These are phyloP conservation scores for Neurospora tetrasperma DNA, from an alignment of 495 filamentous ascomycete genomes.

Conservation along the genomic window DNA sequence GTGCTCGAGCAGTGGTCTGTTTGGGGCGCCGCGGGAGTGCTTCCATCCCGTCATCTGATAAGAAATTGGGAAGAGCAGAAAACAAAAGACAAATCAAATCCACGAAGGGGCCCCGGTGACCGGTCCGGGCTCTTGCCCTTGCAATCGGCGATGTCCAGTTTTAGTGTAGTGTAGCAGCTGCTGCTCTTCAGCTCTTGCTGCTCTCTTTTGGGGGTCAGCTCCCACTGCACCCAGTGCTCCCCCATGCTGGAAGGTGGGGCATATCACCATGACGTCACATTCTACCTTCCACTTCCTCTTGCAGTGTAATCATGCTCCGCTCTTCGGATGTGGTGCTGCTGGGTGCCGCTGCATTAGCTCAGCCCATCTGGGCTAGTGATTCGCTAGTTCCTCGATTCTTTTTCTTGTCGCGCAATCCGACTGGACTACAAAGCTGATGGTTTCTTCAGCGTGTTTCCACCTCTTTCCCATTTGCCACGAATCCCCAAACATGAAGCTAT, in stretches of 20 bases:
- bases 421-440: background rate
- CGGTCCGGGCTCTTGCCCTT: background rate
- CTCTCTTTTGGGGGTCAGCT: background rate
- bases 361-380: background rate
- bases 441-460: background rate
- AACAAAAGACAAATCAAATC: background rate
- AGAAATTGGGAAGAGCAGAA: background rate
- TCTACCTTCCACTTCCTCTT: no score
- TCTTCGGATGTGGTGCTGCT: background rate
- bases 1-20: background rate
- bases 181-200: background rate
- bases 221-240: background rate
- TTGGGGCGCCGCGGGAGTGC: no score
- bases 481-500: background rate
- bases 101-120: no score
- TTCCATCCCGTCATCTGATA: no score
- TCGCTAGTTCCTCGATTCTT: background rate
- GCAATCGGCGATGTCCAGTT: background rate
- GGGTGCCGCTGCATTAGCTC: background rate
- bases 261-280: background rate
- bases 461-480: background rate
- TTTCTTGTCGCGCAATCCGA: background rate
- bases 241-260: background rate
- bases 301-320: background rate
- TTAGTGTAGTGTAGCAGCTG: background rate